Base-by-base conservation (phyloP, 176 grass and related monocot species). In the Alloteropsis semialata region DNA sequence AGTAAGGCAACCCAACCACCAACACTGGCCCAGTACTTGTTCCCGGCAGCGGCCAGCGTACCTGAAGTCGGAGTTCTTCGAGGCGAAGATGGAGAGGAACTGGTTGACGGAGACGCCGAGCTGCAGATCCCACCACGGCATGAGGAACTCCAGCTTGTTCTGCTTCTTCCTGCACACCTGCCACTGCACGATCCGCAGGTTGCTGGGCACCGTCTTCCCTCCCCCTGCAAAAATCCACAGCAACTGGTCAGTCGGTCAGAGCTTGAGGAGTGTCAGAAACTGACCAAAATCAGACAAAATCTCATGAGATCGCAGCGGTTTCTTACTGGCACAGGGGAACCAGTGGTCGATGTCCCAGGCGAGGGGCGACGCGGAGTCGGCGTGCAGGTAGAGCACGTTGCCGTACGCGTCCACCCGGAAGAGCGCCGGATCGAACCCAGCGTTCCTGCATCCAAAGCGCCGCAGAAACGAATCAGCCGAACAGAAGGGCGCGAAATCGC, bases 51-150 rank as follows among this genome's bases (percentile, higher is more conserved):
- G 42, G 16, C 14, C 6, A 71, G 37, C 15, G 19, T 62, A 93
- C 95, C 92, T 98, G 85, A 91, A 96, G 32, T 92, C 89, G 10
- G 87, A 50, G 77, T 89, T 84, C 63, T 86, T 90, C 16, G 96
- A 92, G 1, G 91, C 76, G 74, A 99, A 96, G 66, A 94, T 89
- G 84, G 89, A 91, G 43, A 99, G 86, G 85, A 96, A 96, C 44
- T 96, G 96, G 87, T 90, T 96, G 41, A 99, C 91, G 6, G 93
- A 93, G 62, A 99, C 80, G 72, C 96, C 93, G 19, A 99, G 79
- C 81, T 99, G 96, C 24, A 99, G 89, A 86, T 99, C 96, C 96
- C 96, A 99, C 96, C 96, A 99, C 2, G 96, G 96, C 43, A 90
- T 65, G 78, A 96, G 91, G 60, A 99, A 99, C 39, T 96, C 93